Evolutionary conservation across 225 moss, liverwort and hornwort species (phyloP).

Genomic region (Marchantia paleacea): DNA sequence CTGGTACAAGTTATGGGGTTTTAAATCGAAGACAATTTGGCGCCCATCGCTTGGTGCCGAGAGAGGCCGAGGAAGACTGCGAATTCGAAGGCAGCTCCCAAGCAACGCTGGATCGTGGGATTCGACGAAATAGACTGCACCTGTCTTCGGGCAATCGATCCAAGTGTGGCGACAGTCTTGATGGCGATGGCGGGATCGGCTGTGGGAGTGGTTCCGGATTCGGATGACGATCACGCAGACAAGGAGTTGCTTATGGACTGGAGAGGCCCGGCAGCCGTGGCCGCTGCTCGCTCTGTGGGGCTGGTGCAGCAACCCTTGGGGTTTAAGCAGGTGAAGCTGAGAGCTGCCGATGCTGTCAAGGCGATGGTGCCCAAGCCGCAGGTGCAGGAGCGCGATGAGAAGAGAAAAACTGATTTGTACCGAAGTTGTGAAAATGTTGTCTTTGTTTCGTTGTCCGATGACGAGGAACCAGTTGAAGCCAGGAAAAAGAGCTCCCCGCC

Average conservation of each 20-base stretch:
- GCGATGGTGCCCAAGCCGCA: background rate
- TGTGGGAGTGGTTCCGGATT: background rate
- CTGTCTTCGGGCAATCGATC: background rate
- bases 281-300: background rate
- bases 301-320: slow-evolving; percentile 6
- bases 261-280: background rate
- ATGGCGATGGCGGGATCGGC: background rate
- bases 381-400: background rate
- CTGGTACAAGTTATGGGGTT: too few species aligned
- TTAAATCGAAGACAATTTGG: too few species aligned
- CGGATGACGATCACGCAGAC: slow-evolving; percentile 20
- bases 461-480: background rate
- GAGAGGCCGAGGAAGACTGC: too few species aligned
- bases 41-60: too few species aligned
- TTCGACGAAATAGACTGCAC: background rate
- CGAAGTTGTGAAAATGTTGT: background rate
- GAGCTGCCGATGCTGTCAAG: background rate
- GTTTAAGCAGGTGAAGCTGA: slow-evolving; percentile 25
- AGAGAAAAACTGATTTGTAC: background rate
- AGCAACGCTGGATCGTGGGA: background rate
- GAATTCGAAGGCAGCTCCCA: too few species aligned
- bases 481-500: background rate
- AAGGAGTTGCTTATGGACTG: slow-evolving; percentile 20
- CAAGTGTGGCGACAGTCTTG: too few species aligned
- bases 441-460: slow-evolving; percentile 17